Base-by-base conservation (phyloP, 148 eudicot genomes). In the Simmondsia chinensis region DNA sequence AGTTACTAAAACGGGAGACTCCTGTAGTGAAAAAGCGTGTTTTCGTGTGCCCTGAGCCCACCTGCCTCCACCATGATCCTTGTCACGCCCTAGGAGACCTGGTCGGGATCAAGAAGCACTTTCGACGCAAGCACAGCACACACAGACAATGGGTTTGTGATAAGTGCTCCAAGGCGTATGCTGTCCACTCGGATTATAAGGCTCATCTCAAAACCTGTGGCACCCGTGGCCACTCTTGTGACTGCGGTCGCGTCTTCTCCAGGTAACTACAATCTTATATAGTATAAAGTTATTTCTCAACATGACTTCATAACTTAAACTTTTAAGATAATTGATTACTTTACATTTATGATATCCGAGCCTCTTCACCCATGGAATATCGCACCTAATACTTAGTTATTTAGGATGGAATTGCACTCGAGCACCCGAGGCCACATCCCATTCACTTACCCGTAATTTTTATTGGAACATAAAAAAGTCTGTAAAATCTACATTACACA, bases 201-300 rank as follows among this genome's bases (percentile, higher is more conserved):
- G 96, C 96, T 4, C 96, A 87, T 45, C 89, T 80, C 30, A 87
- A 87, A 13, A 87, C 89, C 6, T 87, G 96, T 31, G 96, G 96
- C 10, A 87, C 96, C 9, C 63, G 96, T 26, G 96, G 94, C 35
- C 94, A 88, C 47, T 83, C 89, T 15, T 88, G 94, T 9, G 96
- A 87, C 47, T 87, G 96, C 21, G 96, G 96, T 53, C 82, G 94
- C 29, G 94, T 87, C 8, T 87, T 87, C 53, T 87, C 96, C 56
- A 80, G 96, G 96, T 83, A 44, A 5, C 3, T 4, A 12, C 9
- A 5, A 25, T 16, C 15, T 1, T 13, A 1, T 21, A 9, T 8
- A 9, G 2, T 36, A 16, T 23, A 31, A 7, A 19, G n/a, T n/a
- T n/a, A n/a, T n/a, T n/a, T n/a, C n/a, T n/a, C n/a, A n/a, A n/a